Conservation (phyloP, 805 yeast genomes). For the Wickerhamomyces tratensis region DNA sequence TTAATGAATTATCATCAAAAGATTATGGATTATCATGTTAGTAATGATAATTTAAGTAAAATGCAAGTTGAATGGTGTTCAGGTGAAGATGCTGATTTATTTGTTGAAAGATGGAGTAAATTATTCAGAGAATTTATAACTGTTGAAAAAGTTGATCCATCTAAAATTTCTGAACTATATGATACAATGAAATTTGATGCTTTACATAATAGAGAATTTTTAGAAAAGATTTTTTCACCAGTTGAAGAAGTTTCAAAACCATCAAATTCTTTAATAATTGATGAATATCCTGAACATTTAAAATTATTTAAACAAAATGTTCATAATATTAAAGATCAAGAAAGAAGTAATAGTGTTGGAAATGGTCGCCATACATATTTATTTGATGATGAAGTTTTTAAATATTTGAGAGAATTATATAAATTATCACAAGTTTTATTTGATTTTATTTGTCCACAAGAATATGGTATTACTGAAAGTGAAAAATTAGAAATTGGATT, state of each 20-base stretch:
- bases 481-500: constrained; percentile 95
- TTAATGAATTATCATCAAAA: constrained; percentile 85
- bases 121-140: constrained; percentile 83
- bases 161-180: constrained; percentile 90
- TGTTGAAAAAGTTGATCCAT: constrained; percentile 95
- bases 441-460: constrained; percentile 98
- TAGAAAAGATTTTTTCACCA: constrained; percentile 74
- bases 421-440: constrained; percentile 85
- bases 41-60: constrained; percentile 48
- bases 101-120: constrained; percentile 96
- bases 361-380: constrained; percentile 30
- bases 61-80: constrained; percentile 92
- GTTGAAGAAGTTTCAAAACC: constrained; percentile 31
- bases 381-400: constrained; percentile 75
- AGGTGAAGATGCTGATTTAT: constrained; percentile 84
- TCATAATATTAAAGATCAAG: constrained; percentile 6
- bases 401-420: constrained; percentile 78
- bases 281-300: constrained; percentile 19
- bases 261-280: constrained; percentile 15
- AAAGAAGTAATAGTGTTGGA: constrained; percentile 14
- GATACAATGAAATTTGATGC: constrained; percentile 99
- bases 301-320: constrained; percentile 12
- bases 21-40: constrained; percentile 76
- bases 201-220: constrained; percentile 82
- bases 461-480: constrained; percentile 91